Percentiles rank a stretch among this genome's conserved stretches.
phyloP scores from a whole-genome alignment of 1,284 basidiomycete species.

The Phaffia rhodozyma region DNA sequence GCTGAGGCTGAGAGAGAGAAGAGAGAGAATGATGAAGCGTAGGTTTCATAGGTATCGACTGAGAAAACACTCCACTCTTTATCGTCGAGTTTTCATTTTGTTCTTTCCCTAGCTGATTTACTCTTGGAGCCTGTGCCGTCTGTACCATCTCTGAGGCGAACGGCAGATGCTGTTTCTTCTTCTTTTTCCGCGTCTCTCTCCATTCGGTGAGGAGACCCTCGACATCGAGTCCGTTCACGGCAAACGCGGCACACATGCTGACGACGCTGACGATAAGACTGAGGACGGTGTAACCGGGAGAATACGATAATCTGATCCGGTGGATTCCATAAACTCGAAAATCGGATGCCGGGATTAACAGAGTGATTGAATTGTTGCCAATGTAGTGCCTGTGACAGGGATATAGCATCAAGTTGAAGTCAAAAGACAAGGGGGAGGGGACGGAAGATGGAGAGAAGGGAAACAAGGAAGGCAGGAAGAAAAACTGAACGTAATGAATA shows the following conservation, averaged over 20 bases:
- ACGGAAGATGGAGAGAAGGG: slow-evolving; percentile 12
- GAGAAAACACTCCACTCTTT: not conserved
- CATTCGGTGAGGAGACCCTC: no score
- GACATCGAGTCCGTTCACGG: not conserved
- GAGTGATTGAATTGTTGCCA: not conserved
- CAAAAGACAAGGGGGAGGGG: not conserved
- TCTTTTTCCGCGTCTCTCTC: no score
- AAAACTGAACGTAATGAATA: not conserved
- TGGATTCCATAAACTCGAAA: not conserved
- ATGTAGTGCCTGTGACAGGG: slow-evolving; percentile 7
- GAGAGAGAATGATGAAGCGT: not conserved
- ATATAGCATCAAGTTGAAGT: not conserved
- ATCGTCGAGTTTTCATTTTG: slow-evolving; percentile 8
- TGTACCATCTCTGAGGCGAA: not conserved
- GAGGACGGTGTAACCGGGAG: slow-evolving; percentile 37
- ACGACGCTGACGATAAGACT: slow-evolving; percentile 26
- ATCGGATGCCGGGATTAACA: not conserved
- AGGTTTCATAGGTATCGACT: not conserved
- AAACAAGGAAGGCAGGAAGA: not conserved
- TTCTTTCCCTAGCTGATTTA: no score
- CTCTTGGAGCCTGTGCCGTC: not conserved
- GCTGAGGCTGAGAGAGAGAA: not conserved
- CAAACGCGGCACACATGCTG: not conserved
- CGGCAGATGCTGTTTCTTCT: not conserved
- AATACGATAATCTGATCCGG: slow-evolving; percentile 24